Base-by-base conservation (phyloP, 2,329 filamentous ascomycete species). In the Fusarium sp. region DNA sequence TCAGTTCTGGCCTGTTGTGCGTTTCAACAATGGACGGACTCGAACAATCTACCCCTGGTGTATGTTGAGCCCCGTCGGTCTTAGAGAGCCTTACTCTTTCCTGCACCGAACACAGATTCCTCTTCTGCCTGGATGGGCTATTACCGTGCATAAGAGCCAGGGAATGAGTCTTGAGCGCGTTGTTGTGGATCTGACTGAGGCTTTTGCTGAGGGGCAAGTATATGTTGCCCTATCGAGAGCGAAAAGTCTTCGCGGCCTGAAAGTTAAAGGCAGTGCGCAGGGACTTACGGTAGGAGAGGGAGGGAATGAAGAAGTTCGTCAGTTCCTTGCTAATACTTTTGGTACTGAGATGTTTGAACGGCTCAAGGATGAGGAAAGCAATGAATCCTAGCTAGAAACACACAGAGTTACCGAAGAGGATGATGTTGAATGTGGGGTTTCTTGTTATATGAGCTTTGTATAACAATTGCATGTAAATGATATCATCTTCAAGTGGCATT, bases 111-210 rank as follows among this genome's bases (percentile, higher is more conserved):
- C 89, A 2, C 90, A 92, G 75, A 85, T 92, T 14, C 90, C 90
- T 0, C 83, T 92, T 0, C 80, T 85, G 4, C 84, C 89, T 0
- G 90, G 87, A 0, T 93, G 90, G 88, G 90, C 90, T 0, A 86
- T 91, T 75, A 92, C 86, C 0, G 87, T 91, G 3, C 90, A 92
- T 78, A 91, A 90, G 77, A 85, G 85, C 9, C 89, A 92, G 81
- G 89, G 90, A 14, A 87, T 91, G 84, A 91, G 89, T 6, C 81
- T 92, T 5, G 87, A 91, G 26, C 84, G 85, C 8, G 89, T 90
- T 5, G 83, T 87, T 5, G 88, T 92, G 4, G 81, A 92, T 75
- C 77, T 92, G 10, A 77, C 79, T 1, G 78, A 79, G 10, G 84
- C 84, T 0, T 92, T 91, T 73, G 87, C 88, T 65, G 82, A 85